Base-by-base conservation (phyloP, 2,329 filamentous ascomycete species). In the Trichoderma sp. region DNA sequence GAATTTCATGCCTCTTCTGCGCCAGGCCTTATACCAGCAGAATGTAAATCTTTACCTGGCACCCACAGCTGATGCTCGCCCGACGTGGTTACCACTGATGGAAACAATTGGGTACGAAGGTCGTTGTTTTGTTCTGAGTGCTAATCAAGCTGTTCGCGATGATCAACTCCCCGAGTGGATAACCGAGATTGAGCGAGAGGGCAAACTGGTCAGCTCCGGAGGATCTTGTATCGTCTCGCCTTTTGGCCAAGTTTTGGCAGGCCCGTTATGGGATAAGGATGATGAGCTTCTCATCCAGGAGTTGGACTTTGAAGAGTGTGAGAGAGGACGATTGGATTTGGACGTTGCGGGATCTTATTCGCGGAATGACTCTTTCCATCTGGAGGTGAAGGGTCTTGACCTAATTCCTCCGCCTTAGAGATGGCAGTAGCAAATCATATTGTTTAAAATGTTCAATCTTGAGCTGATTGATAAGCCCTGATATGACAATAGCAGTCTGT, bases 291-390 rank as follows among this genome's bases (percentile, higher is more conserved):
- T 64, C n/a, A 43, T 64, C 11, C 49, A 64, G 4, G 60, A 43
- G 49, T 32, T 64, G 32, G 60, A 64, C 8, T 64, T 64, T 43
- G 49, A 64, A 8, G 60, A 64, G 14, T 64, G 60, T 18, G 60
- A 64, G 49, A 64, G 21, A 16, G 60, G 60, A 18, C 60, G 49
- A 14, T 34, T 64, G 32, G 60, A 64, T 16, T 43, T 64, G 49
- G 60, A 64, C 21, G 60, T 64, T 64, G 60, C 60, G 39, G 60
- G 60, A n/a, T 64, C 60, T n/a, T 64, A 64, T 55, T 64, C 60
- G 7, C 60, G 60, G 11, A 65, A 65, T 55, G 61, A 65, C n/a
- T 65, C 61, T 13, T 65, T 65, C 28, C 61, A 65, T 24, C 28
- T 65, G 18, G 24, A 34, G 11, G 61, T 65, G 6, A 65, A 55